Base-by-base conservation (phyloP, 2,329 filamentous ascomycete genomes). In the Periconia sp. region DNA sequence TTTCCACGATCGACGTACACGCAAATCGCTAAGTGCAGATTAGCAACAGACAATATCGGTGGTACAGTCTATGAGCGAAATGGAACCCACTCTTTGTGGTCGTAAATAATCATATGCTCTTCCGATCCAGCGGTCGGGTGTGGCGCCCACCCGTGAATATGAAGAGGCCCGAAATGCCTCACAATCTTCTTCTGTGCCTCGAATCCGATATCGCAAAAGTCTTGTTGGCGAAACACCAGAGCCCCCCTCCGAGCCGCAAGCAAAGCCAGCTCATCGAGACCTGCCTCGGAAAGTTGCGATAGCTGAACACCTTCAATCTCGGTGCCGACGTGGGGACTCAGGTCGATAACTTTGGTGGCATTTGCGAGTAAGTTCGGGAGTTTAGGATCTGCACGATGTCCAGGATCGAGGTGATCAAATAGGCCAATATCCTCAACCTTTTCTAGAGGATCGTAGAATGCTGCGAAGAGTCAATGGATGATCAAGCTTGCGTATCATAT, bases 361-460 rank as follows among this genome's bases (percentile, higher is more conserved):
- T 67, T 68, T 7, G 57, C 59, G 9, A 79, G 63, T 1, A 79
- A 64, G 56, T 77, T 71, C 7, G 67, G 68, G 52, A 77, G 76
- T 23, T 70, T 65, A 37, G 72, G 72, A 56, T 79, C 74, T 1
- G 76, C 77, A 37, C 64, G 56, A 20, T 71, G 64, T 17, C 75
- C 76, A 19, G 66, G 68, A 31, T 78, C 76, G 31, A 37, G 18
- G 37, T 51, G 48, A 11, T 51, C 45, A 31, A 55, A 55, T 14
- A 15, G 20, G 23, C 41, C 41, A 50, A 45, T 45, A 18, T 45
- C 48, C 33, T 50, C 41, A 14, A 50, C 48, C 37, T 50, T 35
- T 20, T 50, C 48, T 13, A 50, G 41, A 2, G 41, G 48, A 23
- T 50, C 48, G 33, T 50, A 50, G 40, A 50, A 50, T 15, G 15